Evolutionary conservation across 768 basidiomycete species (phyloP).

Genomic region (Kwoniella sp.): DNA sequence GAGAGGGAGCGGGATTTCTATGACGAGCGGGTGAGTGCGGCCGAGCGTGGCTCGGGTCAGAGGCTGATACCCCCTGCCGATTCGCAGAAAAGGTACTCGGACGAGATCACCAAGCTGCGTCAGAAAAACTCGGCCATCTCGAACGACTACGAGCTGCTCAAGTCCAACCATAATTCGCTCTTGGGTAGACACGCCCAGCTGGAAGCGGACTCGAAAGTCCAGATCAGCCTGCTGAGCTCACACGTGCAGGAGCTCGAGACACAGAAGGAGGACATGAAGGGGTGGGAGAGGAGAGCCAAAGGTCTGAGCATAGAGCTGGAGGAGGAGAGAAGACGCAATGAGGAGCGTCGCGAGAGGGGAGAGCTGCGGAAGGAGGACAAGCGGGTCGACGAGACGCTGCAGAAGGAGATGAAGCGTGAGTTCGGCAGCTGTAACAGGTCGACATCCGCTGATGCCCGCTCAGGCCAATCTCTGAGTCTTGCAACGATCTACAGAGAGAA

Average conservation of each 20-base stretch:
- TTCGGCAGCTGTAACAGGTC: background rate
- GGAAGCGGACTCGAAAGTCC: background rate
- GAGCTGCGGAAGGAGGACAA: conserved; percentile 17
- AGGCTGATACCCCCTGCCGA: background rate
- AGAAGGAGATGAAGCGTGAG: conserved; percentile 38
- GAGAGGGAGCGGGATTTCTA: conserved; percentile 27
- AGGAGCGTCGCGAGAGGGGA: conserved; percentile 15
- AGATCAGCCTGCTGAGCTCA: conserved; percentile 11
- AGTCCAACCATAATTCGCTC: conserved; percentile 21
- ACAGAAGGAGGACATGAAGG: conserved; percentile 21
- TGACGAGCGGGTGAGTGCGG: conserved; percentile 31
- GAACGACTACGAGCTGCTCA: conserved; percentile 9
- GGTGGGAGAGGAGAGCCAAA: conserved; percentile 31
- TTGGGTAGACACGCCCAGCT: conserved; percentile 19
- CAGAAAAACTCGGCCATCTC: conserved; percentile 3
- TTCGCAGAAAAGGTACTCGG: background rate
- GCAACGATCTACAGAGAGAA: conserved; percentile 28
- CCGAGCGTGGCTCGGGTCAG: background rate
- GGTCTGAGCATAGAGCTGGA: conserved; percentile 37
- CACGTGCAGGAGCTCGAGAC: conserved; percentile 23
- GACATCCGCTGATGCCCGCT: background rate
- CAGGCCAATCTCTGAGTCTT: conserved; percentile 37
- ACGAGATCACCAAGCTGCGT: conserved; percentile 15
- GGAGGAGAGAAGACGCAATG: conserved; percentile 34
- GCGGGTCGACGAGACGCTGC: conserved; percentile 23